Evolutionary conservation across 2,329 filamentous ascomycete genomes (phyloP).

Genomic region (Xylaria sp.): DNA sequence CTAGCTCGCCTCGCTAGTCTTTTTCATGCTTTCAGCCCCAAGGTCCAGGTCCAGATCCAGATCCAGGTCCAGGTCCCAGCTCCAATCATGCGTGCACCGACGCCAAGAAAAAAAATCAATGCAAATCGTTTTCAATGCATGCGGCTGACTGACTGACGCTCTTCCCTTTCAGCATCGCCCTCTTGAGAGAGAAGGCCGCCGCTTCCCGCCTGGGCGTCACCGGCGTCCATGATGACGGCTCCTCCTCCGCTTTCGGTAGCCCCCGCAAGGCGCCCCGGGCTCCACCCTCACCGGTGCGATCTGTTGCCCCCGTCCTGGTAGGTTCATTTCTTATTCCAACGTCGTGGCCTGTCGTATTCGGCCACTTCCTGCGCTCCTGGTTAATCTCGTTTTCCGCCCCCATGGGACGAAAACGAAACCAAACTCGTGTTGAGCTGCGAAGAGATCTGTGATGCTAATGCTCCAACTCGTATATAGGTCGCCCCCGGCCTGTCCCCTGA

Average conservation of each 20-base stretch:
- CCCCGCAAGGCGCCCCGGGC: conserved; percentile 45
- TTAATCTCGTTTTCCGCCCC: neutral
- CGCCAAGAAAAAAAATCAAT: neutral
- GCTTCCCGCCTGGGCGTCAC: conserved; percentile 59
- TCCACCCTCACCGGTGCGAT: conserved; percentile 39
- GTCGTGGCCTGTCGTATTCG: neutral
- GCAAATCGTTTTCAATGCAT: neutral
- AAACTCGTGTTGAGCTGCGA: neutral
- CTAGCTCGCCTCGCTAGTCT: conserved; percentile 25
- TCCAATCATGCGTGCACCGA: neutral
- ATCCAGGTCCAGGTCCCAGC: neutral
- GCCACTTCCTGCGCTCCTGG: neutral
- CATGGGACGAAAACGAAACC: neutral
- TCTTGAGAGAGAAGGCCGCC: conserved; percentile 64
- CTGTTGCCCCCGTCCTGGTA: conserved; percentile 42
- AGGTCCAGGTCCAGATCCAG: neutral
- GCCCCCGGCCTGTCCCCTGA: conserved; percentile 38
- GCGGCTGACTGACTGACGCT: no score
- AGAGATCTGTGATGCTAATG: conserved; percentile 24
- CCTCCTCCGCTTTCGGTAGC: conserved; percentile 38
- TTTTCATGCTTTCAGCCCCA: conserved; percentile 17
- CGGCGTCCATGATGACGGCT: conserved; percentile 37
- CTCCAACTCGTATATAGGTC: conserved; percentile 34
- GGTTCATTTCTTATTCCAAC: conserved; percentile 29
- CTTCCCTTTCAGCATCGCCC: conserved; percentile 54